Conservation (phyloP, 2,329 filamentous ascomycete species). For the Capronia coronata region DNA sequence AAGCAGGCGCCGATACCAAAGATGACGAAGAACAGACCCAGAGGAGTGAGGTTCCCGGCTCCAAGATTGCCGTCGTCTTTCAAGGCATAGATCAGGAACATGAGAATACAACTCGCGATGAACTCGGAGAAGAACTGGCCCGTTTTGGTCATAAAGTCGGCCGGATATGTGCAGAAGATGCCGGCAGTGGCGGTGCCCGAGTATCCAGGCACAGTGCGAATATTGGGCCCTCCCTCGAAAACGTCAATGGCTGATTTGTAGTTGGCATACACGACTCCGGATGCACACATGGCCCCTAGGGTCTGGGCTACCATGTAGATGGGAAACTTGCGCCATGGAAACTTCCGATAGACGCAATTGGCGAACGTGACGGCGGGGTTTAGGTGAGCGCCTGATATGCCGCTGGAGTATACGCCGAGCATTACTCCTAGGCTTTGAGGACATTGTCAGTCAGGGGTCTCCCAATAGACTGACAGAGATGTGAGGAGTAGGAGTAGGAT, state of each 20-base stretch:
- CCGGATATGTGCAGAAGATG: conserved; percentile 68
- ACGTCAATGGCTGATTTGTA: conserved; percentile 58
- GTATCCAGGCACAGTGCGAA: conserved; percentile 52
- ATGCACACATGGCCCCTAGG: conserved; percentile 59
- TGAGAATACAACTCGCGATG: conserved; percentile 59
- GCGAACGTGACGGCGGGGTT: conserved; percentile 64
- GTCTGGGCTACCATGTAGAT: conserved; percentile 60
- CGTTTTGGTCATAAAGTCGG: conserved; percentile 54
- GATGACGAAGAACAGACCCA: conserved; percentile 64
- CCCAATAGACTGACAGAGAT: too few relatives aligned
- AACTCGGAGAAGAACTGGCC: conserved; percentile 69
- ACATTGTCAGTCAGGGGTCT: conserved; percentile 7
- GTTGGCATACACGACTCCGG: conserved; percentile 57
- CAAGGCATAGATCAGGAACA: conserved; percentile 66
- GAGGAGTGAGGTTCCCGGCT: conserved; percentile 52
- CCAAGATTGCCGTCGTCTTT: conserved; percentile 47
- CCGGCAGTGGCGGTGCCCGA: conserved; percentile 57
- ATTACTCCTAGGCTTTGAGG: conserved; percentile 55
- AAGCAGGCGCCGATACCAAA: conserved; percentile 69
- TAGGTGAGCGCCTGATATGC: conserved; percentile 54
- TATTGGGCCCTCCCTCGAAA: conserved; percentile 22
- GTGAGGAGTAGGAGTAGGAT: too few relatives aligned
- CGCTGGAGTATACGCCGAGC: conserved; percentile 58
- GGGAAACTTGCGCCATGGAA: conserved; percentile 62
- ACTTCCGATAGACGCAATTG: conserved; percentile 53